Base-by-base conservation (phyloP, 164 flowering plant species). In the Umbellularia californica region DNA sequence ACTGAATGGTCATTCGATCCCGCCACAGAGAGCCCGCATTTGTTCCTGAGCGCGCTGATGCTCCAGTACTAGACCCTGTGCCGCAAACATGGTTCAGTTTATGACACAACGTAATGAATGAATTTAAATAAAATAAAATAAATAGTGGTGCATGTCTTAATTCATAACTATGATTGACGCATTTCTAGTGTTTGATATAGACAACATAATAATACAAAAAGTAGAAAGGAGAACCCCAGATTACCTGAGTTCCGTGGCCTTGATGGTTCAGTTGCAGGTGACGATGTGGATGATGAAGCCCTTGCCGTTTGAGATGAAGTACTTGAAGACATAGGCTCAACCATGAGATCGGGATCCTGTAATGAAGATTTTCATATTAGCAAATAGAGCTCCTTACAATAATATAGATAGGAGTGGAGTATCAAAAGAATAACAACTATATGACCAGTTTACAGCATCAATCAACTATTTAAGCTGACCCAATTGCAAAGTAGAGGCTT, bases 331-430 rank as follows among this genome's bases (percentile, higher is more conserved):
- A 94, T 92, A 67, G 97, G 75, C 81, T 92, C 99, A 70, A 96
- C 97, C 67, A 89, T 85, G 52, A 96, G 85, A 68, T 87, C 92
- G 72, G 97, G 95, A 81, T 94, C 99, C 99, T 96, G 89, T 63
- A 73, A 50, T 74, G 15, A 25, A 41, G 70, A 81, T 11, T 22
- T 24, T 30, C 17, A 66, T 60, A 33, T 25, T 41, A 68, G 20
- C 14, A 10, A 58, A 58, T 5, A 17, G 51, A 15, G n/a, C 5
- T 14, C 60, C 60, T 15, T 5, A 55, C n/a, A 65, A n/a, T 12
- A 65, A 23, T 30, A 20, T 30, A 20, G 19, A 24, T 12, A 15
- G 41, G 41, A 35, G 3, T 67, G 17, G 28, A 13, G 28, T 17
- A 67, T 9, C 50, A 33, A 67, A 17, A 67, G 50, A 67, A 30